phyloP scores from a whole-genome alignment of 495 filamentous ascomycete genomes.

The Endocarpon pusillum region DNA sequence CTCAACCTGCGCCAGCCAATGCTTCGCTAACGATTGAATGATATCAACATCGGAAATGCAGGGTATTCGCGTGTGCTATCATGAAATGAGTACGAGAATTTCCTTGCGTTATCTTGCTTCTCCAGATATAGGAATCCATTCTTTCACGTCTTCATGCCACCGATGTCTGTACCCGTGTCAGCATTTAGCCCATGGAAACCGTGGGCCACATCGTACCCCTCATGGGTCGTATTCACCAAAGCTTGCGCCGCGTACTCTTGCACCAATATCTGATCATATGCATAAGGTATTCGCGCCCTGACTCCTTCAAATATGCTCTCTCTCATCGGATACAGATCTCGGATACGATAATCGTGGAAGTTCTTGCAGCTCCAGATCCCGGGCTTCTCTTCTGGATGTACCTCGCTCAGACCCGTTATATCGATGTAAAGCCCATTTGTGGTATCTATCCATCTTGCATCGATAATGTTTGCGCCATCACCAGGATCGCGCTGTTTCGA shows the following conservation, averaged over 20 bases:
- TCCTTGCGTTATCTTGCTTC: too few relatives aligned
- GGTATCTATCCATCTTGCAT: conserved; percentile 70
- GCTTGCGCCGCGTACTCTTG: conserved; percentile 41
- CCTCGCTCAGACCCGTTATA: conserved; percentile 63
- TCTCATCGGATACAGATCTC: conserved; percentile 36
- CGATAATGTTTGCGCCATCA: conserved; percentile 63
- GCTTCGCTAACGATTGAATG: too few relatives aligned
- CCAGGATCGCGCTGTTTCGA: conserved; percentile 39
- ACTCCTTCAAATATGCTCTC: conserved; percentile 44
- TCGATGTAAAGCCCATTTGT: conserved; percentile 69
- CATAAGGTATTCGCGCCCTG: conserved; percentile 41
- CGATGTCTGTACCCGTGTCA: conserved; percentile 13
- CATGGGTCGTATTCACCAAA: conserved; percentile 29
- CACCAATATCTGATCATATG: conserved; percentile 38
- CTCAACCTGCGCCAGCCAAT: too few relatives aligned
- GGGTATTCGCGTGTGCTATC: too few relatives aligned
- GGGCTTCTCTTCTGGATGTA: conserved; percentile 37
- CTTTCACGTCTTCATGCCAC: conserved; percentile 14
- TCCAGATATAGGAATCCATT: conserved; percentile 16
- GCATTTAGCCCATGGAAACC: too few relatives aligned
- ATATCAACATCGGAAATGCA: conserved; percentile 1
- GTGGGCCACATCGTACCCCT: conserved; percentile 29
- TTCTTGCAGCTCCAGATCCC: conserved; percentile 75
- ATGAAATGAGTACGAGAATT: too few relatives aligned
- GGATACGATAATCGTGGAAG: conserved; percentile 46